These are phyloP conservation scores for Gigaspora rosea DNA, from an alignment of 192 early-diverging fungal species.

Conservation along the genomic window DNA sequence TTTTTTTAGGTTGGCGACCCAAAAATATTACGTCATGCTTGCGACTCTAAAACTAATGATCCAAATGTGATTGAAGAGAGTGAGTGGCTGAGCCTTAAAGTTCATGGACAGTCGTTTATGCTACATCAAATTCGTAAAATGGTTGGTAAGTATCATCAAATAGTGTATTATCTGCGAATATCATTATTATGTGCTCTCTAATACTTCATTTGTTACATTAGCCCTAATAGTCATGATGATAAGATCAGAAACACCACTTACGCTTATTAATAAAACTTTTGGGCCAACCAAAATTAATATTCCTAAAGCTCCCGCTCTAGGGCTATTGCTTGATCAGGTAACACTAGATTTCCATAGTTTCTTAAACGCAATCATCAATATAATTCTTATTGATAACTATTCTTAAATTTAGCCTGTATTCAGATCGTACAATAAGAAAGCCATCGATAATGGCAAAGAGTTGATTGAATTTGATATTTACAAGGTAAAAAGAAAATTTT, in stretches of 20 bases:
- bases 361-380: neutral
- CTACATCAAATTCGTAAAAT: slow-evolving; percentile 99
- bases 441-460: slow-evolving; percentile 35
- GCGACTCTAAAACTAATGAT: too few relatives aligned
- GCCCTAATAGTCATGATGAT: slow-evolving; percentile 78
- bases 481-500: slow-evolving; percentile 36
- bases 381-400: neutral
- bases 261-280: slow-evolving; percentile 70
- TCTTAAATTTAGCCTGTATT: slow-evolving; percentile 53
- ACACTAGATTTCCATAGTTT: neutral
- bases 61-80: slow-evolving; percentile 36
- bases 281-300: slow-evolving; percentile 79
- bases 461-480: slow-evolving; percentile 62
- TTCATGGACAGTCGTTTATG: slow-evolving; percentile 98
- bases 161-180: neutral
- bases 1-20: slow-evolving; percentile 58
- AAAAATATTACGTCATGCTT: slow-evolving; percentile 46
- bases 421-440: slow-evolving; percentile 64
- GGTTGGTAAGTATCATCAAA: slow-evolving; percentile 69
- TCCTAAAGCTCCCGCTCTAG: slow-evolving; percentile 93
- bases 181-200: neutral
- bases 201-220: slow-evolving; percentile 16
- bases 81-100: slow-evolving; percentile 93
- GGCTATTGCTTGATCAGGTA: slow-evolving; percentile 83
- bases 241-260: slow-evolving; percentile 68